Conservation (phyloP, 805 yeast genomes). For the Candida nitratophila region DNA sequence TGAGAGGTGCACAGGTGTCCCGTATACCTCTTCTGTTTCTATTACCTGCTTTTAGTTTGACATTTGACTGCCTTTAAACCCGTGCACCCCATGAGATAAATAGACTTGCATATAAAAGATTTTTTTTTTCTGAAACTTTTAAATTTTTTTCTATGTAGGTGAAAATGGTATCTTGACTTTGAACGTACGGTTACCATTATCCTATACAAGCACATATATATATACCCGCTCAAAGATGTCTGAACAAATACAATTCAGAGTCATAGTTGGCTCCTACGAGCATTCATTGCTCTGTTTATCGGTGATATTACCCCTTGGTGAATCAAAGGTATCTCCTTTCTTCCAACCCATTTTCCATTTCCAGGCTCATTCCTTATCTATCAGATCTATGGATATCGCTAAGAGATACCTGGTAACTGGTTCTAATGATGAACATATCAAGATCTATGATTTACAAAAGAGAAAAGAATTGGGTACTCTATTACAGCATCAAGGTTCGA, state of each 20-base stretch:
- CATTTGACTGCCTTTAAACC: too few species aligned
- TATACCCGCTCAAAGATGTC: conserved; percentile 1
- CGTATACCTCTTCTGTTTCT: too few species aligned
- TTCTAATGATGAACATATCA: conserved; percentile 90
- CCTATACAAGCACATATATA: too few species aligned
- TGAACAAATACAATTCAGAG: conserved; percentile 46
- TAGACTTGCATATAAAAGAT: too few species aligned
- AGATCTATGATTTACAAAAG: conserved; percentile 89
- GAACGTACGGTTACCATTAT: too few species aligned
- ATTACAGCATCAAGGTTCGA: conserved; percentile 80
- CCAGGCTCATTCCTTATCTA: conserved; percentile 87
- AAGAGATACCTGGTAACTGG: conserved; percentile 87
- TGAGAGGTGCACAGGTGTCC: too few species aligned
- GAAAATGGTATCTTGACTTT: too few species aligned
- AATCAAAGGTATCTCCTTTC: conserved; percentile 38
- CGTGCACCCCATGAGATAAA: too few species aligned
- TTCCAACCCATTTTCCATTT: conserved; percentile 95
- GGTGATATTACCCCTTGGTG: conserved; percentile 41
- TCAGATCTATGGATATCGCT: conserved; percentile 76
- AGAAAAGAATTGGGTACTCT: conserved; percentile 91
- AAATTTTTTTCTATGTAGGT: too few species aligned
- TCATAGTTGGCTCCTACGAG: conserved; percentile 92
- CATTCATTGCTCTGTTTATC: conserved; percentile 86
- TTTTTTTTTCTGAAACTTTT: too few species aligned
- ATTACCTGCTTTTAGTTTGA: too few species aligned